Base-by-base conservation (phyloP, 1,284 basidiomycete genomes). In the Naganishia cerealis region DNA sequence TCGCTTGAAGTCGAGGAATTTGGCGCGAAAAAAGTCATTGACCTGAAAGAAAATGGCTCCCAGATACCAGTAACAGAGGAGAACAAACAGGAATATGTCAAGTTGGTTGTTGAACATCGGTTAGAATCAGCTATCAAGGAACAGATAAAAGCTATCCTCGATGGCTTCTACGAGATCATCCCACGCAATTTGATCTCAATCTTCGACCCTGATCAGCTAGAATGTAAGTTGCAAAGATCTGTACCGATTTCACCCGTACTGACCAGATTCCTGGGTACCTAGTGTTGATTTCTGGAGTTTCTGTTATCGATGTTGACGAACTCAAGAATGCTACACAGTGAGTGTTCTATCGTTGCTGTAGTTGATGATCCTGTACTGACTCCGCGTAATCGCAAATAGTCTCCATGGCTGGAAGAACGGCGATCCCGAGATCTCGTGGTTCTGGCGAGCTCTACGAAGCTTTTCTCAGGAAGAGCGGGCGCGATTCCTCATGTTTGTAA, bases 301-400 rank as follows among this genome's bases (percentile, higher is more conserved):
- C 95, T n/a, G 94, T 96, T 74, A 94, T 99, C 72, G 94, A 99
- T 74, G 93, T 98, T 3, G 95, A 99, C 78, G 95, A 97, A 80
- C 96, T 95, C 90, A 89, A 94, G 72, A 92, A 93, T 56, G 91
- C 94, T 29, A 77, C 76, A 10, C 76, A 79, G 73, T 74, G 42
- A 67, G 73, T 72, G 38, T 42, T 68, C 42, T 12, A 24, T 15
- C 8, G 48, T 33, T 33, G 9, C 29, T 13, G 15, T 18, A 38
- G 16, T 15, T 48, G 12, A 24, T n/a, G 2, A 24, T 29, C 43
- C 3, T 26, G 36, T 46, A 18, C 40, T 57, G 15, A 50, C 15
- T 1, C 36, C 21, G 38, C 52, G 70, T 18, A 65, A 36, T 3
- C 15, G 46, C 9, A 24, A 16, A 6, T 68, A 78, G 79, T 70